Evolutionary conservation across 345 rosid species (phyloP).

Genomic region (Dovyalis caffra): DNA sequence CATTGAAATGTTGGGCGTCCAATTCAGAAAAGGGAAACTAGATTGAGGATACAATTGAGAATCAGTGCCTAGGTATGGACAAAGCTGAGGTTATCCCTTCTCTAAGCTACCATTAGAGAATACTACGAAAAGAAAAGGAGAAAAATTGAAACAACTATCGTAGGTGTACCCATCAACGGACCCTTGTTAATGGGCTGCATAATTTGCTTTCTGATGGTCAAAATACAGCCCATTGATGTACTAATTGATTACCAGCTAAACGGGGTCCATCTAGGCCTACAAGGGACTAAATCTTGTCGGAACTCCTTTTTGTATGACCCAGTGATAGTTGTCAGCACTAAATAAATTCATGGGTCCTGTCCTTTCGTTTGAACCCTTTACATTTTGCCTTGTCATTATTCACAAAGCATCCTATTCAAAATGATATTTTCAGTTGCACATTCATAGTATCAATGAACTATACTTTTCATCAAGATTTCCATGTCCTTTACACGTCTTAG

Average conservation of each 20-base stretch:
- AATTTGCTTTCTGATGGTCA: background rate
- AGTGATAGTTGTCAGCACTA: background rate
- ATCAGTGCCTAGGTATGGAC: background rate
- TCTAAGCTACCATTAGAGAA: background rate
- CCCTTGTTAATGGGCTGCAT: background rate
- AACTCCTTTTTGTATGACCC: background rate
- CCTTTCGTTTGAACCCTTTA: background rate
- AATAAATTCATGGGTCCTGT: background rate
- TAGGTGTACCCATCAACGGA: background rate
- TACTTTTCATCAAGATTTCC: background rate
- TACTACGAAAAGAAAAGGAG: too few species aligned
- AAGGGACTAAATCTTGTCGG: background rate
- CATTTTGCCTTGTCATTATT: background rate
- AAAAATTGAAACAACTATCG: too few species aligned
- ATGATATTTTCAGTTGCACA: background rate
- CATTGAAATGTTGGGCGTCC: too few species aligned
- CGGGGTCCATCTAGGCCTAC: constrained; percentile 3
- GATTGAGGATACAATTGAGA: background rate
- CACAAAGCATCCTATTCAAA: background rate
- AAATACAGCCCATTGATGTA: background rate
- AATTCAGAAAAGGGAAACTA: too few species aligned
- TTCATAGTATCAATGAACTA: background rate
- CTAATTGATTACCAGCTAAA: background rate
- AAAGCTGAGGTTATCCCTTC: background rate
- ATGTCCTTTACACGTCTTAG: background rate